Evolutionary conservation across 495 filamentous ascomycete genomes (phyloP).

Genomic region (Lineolata rhizophorae): DNA sequence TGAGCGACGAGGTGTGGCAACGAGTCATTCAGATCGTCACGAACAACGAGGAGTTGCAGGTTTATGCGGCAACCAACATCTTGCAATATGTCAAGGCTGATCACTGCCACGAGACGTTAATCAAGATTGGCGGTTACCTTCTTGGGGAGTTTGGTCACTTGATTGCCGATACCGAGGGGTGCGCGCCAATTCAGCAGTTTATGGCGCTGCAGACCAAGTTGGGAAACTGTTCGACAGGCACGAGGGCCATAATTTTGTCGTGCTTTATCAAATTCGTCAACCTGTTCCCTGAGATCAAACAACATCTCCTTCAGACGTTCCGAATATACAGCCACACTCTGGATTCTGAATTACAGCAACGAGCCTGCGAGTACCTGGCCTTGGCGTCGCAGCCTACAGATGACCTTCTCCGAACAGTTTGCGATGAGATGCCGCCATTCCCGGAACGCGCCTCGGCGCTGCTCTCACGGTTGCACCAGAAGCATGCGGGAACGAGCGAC

Average conservation of each 20-base stretch:
- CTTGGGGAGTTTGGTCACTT: slow-evolving; percentile 94
- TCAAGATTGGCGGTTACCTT: slow-evolving; percentile 93
- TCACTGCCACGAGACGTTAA: slow-evolving; percentile 84
- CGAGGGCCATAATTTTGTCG: slow-evolving; percentile 81
- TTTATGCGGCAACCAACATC: slow-evolving; percentile 85
- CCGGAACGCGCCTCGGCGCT: slow-evolving; percentile 84
- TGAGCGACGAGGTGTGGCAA: slow-evolving; percentile 99
- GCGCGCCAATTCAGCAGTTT: slow-evolving; percentile 95
- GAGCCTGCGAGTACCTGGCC: slow-evolving; percentile 87
- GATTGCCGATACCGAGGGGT: slow-evolving; percentile 81
- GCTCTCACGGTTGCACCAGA: slow-evolving; percentile 79
- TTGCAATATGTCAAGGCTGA: slow-evolving; percentile 77
- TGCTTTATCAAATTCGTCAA: slow-evolving; percentile 97
- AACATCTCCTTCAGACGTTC: slow-evolving; percentile 80
- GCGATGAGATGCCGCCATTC: slow-evolving; percentile 98
- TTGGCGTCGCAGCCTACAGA: slow-evolving; percentile 73
- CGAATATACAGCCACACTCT: slow-evolving; percentile 80
- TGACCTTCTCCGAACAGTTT: slow-evolving; percentile 83
- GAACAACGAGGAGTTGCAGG: slow-evolving; percentile 95
- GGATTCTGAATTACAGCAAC: slow-evolving; percentile 87
- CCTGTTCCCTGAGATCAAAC: slow-evolving; percentile 95
- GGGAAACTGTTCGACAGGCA: slow-evolving; percentile 67
- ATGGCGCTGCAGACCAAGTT: slow-evolving; percentile 82
- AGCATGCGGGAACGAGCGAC: slow-evolving; percentile 73
- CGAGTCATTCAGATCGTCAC: slow-evolving; percentile 97